These are phyloP conservation scores for Trametes villosa DNA, from an alignment of 768 basidiomycete genomes.

Conservation along the genomic window DNA sequence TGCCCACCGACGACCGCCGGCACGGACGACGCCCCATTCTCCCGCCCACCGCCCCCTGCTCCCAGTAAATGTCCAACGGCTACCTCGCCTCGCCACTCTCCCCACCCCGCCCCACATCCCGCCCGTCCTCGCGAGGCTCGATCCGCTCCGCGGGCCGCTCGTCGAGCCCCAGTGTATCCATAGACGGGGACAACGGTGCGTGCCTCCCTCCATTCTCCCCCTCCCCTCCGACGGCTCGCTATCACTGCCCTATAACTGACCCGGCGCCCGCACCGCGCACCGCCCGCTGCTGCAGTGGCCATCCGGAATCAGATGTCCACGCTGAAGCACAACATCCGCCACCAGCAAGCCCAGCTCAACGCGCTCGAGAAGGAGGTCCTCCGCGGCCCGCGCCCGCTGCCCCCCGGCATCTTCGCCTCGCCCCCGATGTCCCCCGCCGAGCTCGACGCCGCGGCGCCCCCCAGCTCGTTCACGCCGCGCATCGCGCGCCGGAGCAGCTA, in stretches of 20 bases:
- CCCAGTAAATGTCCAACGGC: slow-evolving; percentile 21
- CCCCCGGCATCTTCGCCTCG: slow-evolving; percentile 42
- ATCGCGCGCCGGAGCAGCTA: slow-evolving; percentile 69
- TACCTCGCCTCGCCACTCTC: slow-evolving; percentile 37
- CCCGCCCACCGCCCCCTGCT: not conserved
- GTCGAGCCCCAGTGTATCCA: slow-evolving; percentile 55
- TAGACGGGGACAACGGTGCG: slow-evolving; percentile 69
- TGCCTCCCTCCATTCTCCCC: slow-evolving; percentile 19
- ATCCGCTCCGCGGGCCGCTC: slow-evolving; percentile 49
- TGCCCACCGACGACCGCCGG: not conserved
- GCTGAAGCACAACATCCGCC: slow-evolving; percentile 80
- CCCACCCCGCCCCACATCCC: slow-evolving; percentile 43
- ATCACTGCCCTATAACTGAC: too few relatives aligned
- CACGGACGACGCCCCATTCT: slow-evolving; percentile 7
- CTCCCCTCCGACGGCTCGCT: too few relatives aligned
- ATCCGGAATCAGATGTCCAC: slow-evolving; percentile 81
- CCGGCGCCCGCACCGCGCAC: too few relatives aligned
- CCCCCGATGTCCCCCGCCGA: slow-evolving; percentile 44
- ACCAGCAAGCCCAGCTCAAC: slow-evolving; percentile 81
- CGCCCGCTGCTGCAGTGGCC: too few relatives aligned
- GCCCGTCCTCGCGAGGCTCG: slow-evolving; percentile 55
- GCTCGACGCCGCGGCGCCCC: slow-evolving; percentile 22
- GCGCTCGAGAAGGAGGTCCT: slow-evolving; percentile 70
- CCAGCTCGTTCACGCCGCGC: slow-evolving; percentile 41
- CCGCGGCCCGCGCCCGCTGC: slow-evolving; percentile 66